A percentile compares a stretch with the other conserved stretches of the same genome.
Conservation (phyloP, 176 grass and related monocot species). For the Calamus simplicifolius region DNA sequence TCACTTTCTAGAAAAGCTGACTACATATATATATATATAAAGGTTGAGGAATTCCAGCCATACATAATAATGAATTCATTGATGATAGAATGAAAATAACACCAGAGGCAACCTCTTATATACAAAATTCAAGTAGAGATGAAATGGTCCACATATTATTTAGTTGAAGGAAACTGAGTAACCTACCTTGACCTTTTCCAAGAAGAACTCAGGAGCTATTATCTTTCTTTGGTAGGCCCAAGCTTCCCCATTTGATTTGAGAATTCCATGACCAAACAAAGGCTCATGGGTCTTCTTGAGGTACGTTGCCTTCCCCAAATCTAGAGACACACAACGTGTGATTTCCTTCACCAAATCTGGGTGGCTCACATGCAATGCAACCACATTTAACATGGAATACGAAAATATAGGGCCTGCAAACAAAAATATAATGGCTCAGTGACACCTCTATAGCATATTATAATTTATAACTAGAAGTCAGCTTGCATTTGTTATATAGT, state of each 20-base stretch:
- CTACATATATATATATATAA: too few species aligned
- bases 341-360: conserved; percentile 78
- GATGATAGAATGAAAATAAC: too few species aligned
- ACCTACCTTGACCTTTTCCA: conserved; percentile 84
- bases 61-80: too few species aligned
- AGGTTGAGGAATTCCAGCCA: too few species aligned
- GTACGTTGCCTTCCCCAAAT: conserved; percentile 87
- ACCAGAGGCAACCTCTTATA: too few species aligned
- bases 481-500: too few species aligned
- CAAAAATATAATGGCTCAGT: too few species aligned
- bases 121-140: too few species aligned
- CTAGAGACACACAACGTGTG: conserved; percentile 64
- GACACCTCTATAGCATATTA: too few species aligned
- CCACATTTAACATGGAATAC: conserved; percentile 71
- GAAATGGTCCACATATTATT: too few species aligned
- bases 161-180: not conserved
- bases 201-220: conserved; percentile 88
- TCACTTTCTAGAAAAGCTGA: too few species aligned
- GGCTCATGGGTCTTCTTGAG: conserved; percentile 89
- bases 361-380: conserved; percentile 79
- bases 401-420: conserved; percentile 66
- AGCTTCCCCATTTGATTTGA: conserved; percentile 73
- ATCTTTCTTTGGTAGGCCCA: conserved; percentile 87
- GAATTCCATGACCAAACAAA: conserved; percentile 74
- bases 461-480: too few species aligned